Evolutionary conservation across 2,329 filamentous ascomycete species (phyloP).

Genomic region (Zasmidium citrigriseum): DNA sequence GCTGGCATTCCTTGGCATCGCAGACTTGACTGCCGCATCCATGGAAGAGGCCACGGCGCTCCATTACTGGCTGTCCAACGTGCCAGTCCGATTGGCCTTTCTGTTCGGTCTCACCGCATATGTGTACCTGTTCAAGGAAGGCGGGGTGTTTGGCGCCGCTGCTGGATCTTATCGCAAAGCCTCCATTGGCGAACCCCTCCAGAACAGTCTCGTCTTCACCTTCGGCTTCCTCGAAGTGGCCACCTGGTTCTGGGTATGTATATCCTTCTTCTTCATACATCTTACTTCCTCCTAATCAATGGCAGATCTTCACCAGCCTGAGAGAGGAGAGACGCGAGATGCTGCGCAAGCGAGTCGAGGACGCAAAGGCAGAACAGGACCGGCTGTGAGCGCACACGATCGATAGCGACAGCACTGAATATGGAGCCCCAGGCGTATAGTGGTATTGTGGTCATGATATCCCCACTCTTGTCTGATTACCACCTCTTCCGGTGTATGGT

Average conservation of each 20-base stretch:
- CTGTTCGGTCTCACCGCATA: constrained; percentile 65
- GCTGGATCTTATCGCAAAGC: constrained; percentile 20
- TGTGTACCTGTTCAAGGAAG: constrained; percentile 63
- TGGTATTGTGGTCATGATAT: neutral
- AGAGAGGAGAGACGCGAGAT: constrained; percentile 60
- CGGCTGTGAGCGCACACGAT: constrained; percentile 3
- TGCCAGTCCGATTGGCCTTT: constrained; percentile 66
- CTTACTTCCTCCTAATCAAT: neutral
- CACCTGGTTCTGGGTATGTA: constrained; percentile 84
- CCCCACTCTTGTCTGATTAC: neutral
- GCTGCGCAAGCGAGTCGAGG: constrained; percentile 35
- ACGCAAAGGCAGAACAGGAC: constrained; percentile 40
- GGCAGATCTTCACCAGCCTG: constrained; percentile 63
- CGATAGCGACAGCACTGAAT: neutral
- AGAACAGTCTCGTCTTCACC: constrained; percentile 82
- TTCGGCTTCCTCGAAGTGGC: constrained; percentile 83
- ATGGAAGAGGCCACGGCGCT: constrained; percentile 46
- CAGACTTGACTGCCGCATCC: constrained; percentile 49
- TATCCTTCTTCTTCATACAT: constrained; percentile 23
- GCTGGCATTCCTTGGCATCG: constrained; percentile 59
- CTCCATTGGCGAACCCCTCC: constrained; percentile 61
- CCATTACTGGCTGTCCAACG: constrained; percentile 51
- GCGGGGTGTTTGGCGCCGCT: constrained; percentile 44
- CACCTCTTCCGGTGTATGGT: neutral
- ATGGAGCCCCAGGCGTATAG: too few relatives aligned